Conservation (phyloP, 164 flowering plant species). For the Tetracentron sinense region DNA sequence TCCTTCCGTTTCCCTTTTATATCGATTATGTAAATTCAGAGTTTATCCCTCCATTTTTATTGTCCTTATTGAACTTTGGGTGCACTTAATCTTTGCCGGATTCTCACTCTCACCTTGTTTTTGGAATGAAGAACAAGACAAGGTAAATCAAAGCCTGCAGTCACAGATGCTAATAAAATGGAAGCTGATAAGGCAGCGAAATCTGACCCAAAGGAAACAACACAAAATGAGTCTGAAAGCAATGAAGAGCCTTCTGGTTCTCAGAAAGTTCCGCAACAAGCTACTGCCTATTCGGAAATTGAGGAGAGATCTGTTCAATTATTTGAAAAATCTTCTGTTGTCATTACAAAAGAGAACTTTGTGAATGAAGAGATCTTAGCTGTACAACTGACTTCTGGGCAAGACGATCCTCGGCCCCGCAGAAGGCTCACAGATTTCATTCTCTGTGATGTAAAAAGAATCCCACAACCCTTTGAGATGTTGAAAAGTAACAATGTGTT, state of each 20-base stretch:
- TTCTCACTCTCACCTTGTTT: neutral
- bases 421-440: constrained; percentile 71
- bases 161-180: constrained; percentile 7
- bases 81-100: neutral
- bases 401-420: constrained; percentile 48
- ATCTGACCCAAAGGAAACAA: constrained; percentile 13
- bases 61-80: neutral
- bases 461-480: constrained; percentile 65
- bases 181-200: neutral
- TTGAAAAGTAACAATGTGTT: constrained; percentile 60
- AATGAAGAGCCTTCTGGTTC: constrained; percentile 14
- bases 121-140: neutral
- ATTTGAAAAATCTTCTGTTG: constrained; percentile 30
- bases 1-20: neutral
- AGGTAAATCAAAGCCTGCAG: neutral
- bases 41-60: neutral
- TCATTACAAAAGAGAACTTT: constrained; percentile 40
- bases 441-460: constrained; percentile 56
- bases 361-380: constrained; percentile 70
- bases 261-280: constrained; percentile 64
- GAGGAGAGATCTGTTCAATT: constrained; percentile 53
- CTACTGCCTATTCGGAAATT: constrained; percentile 68
- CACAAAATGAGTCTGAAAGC: constrained; percentile 17
- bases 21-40: neutral
- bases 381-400: constrained; percentile 47